These are phyloP conservation scores for Arthrobotrys sphaeroides DNA, from an alignment of 2,329 filamentous ascomycete genomes.

Conservation along the genomic window DNA sequence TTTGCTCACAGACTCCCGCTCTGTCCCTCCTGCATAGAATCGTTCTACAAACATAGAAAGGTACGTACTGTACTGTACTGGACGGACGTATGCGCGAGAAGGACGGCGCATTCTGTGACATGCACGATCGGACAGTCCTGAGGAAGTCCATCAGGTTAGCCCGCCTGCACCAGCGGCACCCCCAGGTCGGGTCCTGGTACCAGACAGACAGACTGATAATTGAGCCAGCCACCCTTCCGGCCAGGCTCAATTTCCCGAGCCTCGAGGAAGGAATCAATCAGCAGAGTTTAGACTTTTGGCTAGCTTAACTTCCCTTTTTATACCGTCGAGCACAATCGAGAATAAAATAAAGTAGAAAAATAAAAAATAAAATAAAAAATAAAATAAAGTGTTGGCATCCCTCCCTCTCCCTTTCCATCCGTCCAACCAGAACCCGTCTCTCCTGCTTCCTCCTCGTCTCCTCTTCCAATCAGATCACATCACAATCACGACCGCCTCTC, in stretches of 20 bases:
- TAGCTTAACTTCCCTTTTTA: constrained; percentile 38
- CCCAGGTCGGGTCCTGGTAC: background rate
- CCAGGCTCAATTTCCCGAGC: constrained; percentile 51
- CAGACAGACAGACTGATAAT: background rate
- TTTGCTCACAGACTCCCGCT: constrained; percentile 49
- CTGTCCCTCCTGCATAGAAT: constrained; percentile 36
- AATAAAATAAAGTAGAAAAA: background rate
- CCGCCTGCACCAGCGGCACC: constrained; percentile 8
- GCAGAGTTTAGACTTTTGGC: background rate
- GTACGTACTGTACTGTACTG: background rate
- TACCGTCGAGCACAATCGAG: too few species aligned
- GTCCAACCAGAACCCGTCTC: constrained; percentile 48
- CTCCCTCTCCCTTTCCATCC: constrained; percentile 11
- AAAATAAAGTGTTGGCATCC: constrained; percentile 25
- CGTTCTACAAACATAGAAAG: background rate
- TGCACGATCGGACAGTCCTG: constrained; percentile 29
- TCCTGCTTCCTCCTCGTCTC: constrained; percentile 49
- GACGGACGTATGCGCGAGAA: constrained; percentile 17
- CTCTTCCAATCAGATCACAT: constrained; percentile 53
- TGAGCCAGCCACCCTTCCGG: constrained; percentile 46
- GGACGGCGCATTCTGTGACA: constrained; percentile 48
- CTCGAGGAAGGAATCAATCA: constrained; percentile 1
- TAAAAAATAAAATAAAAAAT: background rate
- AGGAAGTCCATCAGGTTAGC: constrained; percentile 11
- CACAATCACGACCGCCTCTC: constrained; percentile 36